Base-by-base conservation (phyloP, 1,139 yeast species). In the Lodderomyces beijingensis region DNA sequence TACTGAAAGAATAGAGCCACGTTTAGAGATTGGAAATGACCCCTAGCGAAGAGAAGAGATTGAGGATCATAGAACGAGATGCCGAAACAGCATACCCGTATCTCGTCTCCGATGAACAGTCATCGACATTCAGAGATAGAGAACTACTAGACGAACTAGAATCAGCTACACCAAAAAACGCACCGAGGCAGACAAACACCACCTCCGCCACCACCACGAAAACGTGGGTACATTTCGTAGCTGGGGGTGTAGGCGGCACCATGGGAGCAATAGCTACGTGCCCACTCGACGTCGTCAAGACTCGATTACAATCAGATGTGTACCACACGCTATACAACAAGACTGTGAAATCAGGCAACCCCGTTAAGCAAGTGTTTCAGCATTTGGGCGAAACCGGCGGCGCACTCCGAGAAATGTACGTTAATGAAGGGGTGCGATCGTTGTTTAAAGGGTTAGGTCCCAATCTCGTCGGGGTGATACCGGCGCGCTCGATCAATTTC, bases 181-280 rank as follows among this genome's bases (percentile, higher is more conserved):
- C 18, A 11, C 16, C 21, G 4, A 13, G 13, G 9, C 16, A 24
- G 19, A 12, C 19, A 24, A n/a, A 11, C 6, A 20, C 11, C 6
- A 9, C 31, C 9, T n/a, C 25, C 10, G 8, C 25, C 20, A 19
- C 22, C 28, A 16, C 25, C 37, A 77, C 80, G 2, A 76, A 74
- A 45, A 94, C 94, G 35, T 89, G 96, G 96, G 87, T 89, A 5
- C 96, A 89, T 59, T 91, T 89, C 53, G 85, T 89, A n/a, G 96
- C 98, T n/a, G 98, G 98, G 26, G 98, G 97, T 25, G 50, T 85
- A 17, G 98, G 97, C 23, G 99, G 98, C 8, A 91, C 91, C 95
- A 86, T 93, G 13, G 99, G 98, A 12, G 96, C 98, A 1, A 62
- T 89, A 2, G 80, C 80, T 36, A 93, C 98, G 0, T 83, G 95